These are phyloP conservation scores for Citrus maxima DNA, from an alignment of 345 rosid genomes.

Conservation along the genomic window DNA sequence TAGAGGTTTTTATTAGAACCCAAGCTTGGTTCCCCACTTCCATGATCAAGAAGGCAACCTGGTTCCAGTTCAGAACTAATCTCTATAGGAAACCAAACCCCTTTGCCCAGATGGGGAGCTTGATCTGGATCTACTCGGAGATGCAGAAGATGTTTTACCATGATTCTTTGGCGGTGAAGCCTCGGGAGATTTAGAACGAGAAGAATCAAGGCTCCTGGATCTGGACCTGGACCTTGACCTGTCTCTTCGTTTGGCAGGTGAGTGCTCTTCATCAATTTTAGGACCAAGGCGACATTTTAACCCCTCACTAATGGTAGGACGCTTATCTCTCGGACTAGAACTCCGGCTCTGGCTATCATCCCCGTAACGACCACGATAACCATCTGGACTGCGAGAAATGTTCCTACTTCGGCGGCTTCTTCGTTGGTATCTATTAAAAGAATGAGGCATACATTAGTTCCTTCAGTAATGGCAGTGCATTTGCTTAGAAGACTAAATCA, in stretches of 20 bases:
- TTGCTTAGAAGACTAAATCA: background rate
- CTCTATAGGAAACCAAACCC: slow-evolving; percentile 84
- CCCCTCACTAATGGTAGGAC: slow-evolving; percentile 53
- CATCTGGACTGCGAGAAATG: slow-evolving; percentile 57
- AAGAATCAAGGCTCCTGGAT: slow-evolving; percentile 32
- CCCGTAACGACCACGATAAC: slow-evolving; percentile 45
- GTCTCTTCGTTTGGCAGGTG: slow-evolving; percentile 34
- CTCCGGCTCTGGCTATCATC: slow-evolving; percentile 53
- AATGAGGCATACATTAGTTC: background rate
- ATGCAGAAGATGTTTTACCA: slow-evolving; percentile 25
- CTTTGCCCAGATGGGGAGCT: slow-evolving; percentile 62
- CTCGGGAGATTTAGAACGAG: slow-evolving; percentile 44
- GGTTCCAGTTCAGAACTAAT: slow-evolving; percentile 41
- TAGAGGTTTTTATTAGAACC: background rate
- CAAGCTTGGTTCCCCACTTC: background rate
- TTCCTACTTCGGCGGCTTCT: slow-evolving; percentile 55
- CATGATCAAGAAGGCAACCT: background rate
- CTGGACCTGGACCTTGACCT: slow-evolving; percentile 39
- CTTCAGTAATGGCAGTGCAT: background rate
- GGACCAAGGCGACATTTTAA: slow-evolving; percentile 78
- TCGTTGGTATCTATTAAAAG: slow-evolving; percentile 39
- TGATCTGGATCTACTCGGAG: slow-evolving; percentile 51
- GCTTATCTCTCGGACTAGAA: slow-evolving; percentile 59
- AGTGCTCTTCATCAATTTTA: slow-evolving; percentile 24
- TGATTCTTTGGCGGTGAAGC: slow-evolving; percentile 27